Evolutionary conservation across 2,329 filamentous ascomycete species (phyloP).

Genomic region (Trichophyton mentagrophytes): DNA sequence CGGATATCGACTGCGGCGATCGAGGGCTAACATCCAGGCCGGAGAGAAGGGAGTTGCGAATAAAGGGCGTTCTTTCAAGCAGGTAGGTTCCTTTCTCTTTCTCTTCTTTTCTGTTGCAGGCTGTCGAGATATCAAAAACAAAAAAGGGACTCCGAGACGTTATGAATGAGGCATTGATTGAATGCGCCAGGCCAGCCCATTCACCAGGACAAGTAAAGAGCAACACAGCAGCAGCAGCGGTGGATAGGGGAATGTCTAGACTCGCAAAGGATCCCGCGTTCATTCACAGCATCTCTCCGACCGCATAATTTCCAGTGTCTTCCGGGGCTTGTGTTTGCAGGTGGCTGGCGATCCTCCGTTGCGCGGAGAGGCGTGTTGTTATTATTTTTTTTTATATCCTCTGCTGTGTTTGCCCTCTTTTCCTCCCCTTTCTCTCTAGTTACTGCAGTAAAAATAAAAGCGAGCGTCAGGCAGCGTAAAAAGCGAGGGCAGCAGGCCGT

Average conservation of each 20-base stretch:
- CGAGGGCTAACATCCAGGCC: slow-evolving; percentile 4
- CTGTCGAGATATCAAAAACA: background rate
- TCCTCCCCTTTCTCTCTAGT: background rate
- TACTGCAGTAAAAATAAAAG: background rate
- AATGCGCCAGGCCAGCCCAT: slow-evolving; percentile 9
- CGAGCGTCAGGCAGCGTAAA: background rate
- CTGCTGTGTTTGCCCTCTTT: background rate
- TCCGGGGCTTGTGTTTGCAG: background rate
- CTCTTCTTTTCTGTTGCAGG: background rate
- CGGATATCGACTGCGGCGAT: background rate
- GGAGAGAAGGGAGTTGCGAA: background rate
- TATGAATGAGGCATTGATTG: slow-evolving; percentile 3
- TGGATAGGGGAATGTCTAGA: background rate
- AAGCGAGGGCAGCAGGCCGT: background rate
- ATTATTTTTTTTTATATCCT: background rate
- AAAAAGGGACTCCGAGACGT: background rate
- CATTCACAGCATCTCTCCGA: background rate
- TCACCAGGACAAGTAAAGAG: background rate
- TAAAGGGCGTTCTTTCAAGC: too few species aligned
- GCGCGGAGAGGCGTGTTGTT: background rate
- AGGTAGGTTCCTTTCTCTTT: too few species aligned
- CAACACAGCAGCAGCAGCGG: background rate
- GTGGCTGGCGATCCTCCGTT: background rate
- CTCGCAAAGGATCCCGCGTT: background rate
- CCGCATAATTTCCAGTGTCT: background rate